A percentile compares a stretch with the other conserved stretches of the same genome.
phyloP scores from a whole-genome alignment of 305 asterid species.

The Solanum hybrid region DNA sequence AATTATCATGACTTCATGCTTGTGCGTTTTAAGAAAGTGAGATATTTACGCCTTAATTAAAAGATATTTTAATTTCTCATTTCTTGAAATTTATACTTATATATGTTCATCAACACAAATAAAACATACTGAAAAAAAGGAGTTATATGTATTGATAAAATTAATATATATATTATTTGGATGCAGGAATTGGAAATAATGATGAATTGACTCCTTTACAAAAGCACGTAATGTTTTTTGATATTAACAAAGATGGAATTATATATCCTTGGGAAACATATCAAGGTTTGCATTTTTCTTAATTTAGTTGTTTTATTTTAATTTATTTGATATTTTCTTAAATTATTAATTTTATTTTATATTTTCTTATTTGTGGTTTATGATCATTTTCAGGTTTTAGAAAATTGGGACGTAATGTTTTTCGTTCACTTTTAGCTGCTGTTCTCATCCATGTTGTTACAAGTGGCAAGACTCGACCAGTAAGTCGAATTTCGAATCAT shows the following conservation, averaged over 20 bases:
- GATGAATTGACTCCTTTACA: constrained; percentile 1
- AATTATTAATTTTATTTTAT: background rate
- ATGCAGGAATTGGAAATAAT: background rate
- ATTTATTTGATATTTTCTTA: background rate
- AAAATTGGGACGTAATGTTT: constrained; percentile 19
- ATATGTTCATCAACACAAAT: background rate
- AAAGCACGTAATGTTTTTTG: constrained; percentile 16
- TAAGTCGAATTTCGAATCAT: background rate
- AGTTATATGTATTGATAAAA: background rate
- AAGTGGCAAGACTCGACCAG: constrained; percentile 30
- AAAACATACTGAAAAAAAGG: background rate
- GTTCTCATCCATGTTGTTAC: constrained; percentile 23
- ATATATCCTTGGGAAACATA: constrained; percentile 19
- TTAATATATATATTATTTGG: background rate
- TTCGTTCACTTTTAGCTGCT: constrained; percentile 18
- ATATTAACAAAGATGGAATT: constrained; percentile 14
- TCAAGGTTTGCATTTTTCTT: background rate
- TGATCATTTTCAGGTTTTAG: constrained; percentile 16
- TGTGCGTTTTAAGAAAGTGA: background rate
- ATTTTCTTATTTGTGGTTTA: background rate
- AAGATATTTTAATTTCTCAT: background rate
- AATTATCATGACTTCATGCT: background rate
- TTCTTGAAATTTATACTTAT: background rate
- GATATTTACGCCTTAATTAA: background rate
- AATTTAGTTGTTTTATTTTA: too few species aligned